Base-by-base conservation (phyloP, 1,139 yeast genomes). In the Wickerhamiella infanticola region DNA sequence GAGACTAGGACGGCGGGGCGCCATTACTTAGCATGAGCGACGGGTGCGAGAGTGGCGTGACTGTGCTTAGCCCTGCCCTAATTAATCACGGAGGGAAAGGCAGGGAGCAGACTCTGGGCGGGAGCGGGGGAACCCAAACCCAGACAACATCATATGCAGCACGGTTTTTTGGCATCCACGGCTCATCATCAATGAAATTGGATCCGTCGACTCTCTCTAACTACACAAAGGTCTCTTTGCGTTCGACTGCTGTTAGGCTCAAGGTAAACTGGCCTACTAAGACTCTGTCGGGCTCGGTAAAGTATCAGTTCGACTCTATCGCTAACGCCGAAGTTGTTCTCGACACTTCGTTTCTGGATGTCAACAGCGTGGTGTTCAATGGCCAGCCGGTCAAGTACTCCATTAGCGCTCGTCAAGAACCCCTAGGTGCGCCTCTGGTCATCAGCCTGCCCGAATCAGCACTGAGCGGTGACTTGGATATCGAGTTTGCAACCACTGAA, bases 171-270 rank as follows among this genome's bases (percentile, higher is more conserved):
- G 18, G 18, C 18, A 18, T 18, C 18, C 18, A 18, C 18, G 18
- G 18, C 18, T 18, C 18, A 18, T 18, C 18, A 18, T 18, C 33
- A 29, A 29, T 29, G 33, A 39, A 5, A 13, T 27, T 24, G 40
- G 95, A 84, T 61, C 80, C 82, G 25, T 79, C 90, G 18, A 82
- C 95, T 4, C 65, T 73, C 27, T 84, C 95, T 45, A 82, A 81
- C 61, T 85, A 83, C 63, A 56, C 56, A 35, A 57, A 67, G 41
- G 80, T 81, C 58, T 55, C 63, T 5, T 72, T 82, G 33, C 54
- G 61, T 23, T 63, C 71, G 49, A 78, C 93, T 1, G 60, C 59
- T 4, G 65, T 85, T 46, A 65, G 70, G 49, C 64, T 81, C 47
- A 65, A 69, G 13, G 70, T 86, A 18, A 63, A 70, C 47, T 86